Conservation (phyloP, 768 basidiomycete genomes). For the Lentinula sp. region DNA sequence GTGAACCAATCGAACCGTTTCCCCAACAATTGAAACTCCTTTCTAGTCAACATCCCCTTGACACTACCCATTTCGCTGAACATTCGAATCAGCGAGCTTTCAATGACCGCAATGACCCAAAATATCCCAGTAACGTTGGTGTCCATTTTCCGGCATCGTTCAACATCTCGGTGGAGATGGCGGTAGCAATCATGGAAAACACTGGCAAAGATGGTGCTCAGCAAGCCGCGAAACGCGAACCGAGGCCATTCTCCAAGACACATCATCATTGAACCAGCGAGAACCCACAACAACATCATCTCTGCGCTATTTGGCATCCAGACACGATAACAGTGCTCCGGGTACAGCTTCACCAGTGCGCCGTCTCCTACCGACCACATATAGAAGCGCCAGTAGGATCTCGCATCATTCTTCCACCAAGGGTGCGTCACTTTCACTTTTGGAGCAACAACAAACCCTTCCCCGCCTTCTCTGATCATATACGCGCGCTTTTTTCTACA, state of each 20-base stretch:
- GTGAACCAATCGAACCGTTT: conserved; percentile 55
- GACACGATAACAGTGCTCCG: conserved; percentile 39
- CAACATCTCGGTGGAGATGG: conserved; percentile 35
- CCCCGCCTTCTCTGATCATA: conserved; percentile 24
- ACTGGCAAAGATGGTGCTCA: conserved; percentile 28
- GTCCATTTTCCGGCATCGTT: conserved; percentile 25
- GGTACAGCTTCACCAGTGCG: conserved; percentile 40
- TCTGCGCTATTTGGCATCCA: conserved; percentile 46
- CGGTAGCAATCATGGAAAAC: conserved; percentile 43
- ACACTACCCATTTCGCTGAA: conserved; percentile 43
- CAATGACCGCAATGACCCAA: conserved; percentile 39
- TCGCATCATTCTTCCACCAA: conserved; percentile 46
- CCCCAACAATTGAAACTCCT: conserved; percentile 31
- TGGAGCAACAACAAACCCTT: conserved; percentile 45
- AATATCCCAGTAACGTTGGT: conserved; percentile 24
- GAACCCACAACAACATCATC: conserved; percentile 23
- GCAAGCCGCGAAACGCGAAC: conserved; percentile 14
- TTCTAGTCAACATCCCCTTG: conserved; percentile 36
- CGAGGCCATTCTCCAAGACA: conserved; percentile 5
- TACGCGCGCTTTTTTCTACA: conserved; percentile 40
- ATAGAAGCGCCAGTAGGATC: conserved; percentile 46
- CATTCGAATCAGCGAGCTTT: conserved; percentile 47
- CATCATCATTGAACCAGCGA: neutral
- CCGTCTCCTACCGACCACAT: conserved; percentile 59
- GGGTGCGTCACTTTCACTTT: conserved; percentile 47